These are phyloP conservation scores for Phytopythium vexans DNA, from an alignment of 352 stramenopile genomes.

Conservation along the genomic window DNA sequence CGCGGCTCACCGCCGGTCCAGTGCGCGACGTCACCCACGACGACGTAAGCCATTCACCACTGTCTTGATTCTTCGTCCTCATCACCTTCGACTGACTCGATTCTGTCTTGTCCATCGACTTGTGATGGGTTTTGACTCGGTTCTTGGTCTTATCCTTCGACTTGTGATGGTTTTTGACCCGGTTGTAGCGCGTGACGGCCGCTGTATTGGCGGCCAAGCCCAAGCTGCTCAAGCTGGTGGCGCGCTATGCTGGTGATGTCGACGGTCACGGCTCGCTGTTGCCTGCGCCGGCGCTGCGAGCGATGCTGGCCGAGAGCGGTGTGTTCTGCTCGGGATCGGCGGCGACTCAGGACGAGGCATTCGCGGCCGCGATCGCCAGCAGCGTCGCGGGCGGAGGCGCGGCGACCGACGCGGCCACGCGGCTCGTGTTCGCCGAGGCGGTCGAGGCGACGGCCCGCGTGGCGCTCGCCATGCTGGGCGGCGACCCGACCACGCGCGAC, in stretches of 20 bases:
- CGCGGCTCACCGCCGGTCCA: constrained; percentile 55
- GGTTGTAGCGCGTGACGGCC: constrained; percentile 54
- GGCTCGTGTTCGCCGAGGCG: constrained; percentile 75
- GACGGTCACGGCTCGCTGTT: constrained; percentile 49
- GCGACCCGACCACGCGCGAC: constrained; percentile 36
- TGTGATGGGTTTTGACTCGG: constrained; percentile 11
- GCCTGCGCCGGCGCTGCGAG: constrained; percentile 38
- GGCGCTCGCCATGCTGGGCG: constrained; percentile 45
- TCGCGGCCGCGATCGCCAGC: constrained; percentile 52
- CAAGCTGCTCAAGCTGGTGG: constrained; percentile 72
- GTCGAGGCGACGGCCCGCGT: constrained; percentile 67
- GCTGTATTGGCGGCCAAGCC: constrained; percentile 69
- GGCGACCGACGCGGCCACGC: constrained; percentile 25
- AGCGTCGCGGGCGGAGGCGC: constrained; percentile 57
- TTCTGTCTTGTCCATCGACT: neutral
- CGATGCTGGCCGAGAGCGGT: constrained; percentile 73
- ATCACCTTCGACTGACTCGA: neutral
- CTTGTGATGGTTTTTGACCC: neutral
- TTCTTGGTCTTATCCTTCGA: constrained; percentile 11
- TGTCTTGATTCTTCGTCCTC: neutral
- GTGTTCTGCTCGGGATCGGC: constrained; percentile 70
- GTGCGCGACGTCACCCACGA: constrained; percentile 78
- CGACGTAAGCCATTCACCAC: constrained; percentile 37
- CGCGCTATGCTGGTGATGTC: constrained; percentile 47
- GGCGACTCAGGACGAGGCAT: constrained; percentile 54